Conservation (phyloP, 257 asterid species). For the Linaria vulgaris region DNA sequence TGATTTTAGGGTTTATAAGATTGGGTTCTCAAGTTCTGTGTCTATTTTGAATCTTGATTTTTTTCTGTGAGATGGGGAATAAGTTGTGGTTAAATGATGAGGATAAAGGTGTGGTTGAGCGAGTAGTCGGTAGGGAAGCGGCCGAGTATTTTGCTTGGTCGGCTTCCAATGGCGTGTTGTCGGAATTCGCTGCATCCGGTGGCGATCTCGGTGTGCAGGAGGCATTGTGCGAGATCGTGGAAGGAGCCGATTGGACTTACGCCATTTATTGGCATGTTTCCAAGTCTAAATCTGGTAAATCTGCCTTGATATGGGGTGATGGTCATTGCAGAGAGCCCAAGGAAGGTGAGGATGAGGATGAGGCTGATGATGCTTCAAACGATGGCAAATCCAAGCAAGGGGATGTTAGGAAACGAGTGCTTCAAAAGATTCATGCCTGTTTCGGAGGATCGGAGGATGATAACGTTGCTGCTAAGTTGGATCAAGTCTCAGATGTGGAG, state of each 20-base stretch:
- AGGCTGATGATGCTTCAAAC: slow-evolving; percentile 23
- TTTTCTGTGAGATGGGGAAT: slow-evolving; percentile 50
- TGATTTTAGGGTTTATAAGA: slow-evolving; percentile 7
- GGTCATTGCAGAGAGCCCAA: slow-evolving; percentile 69
- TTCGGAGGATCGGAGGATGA: slow-evolving; percentile 78
- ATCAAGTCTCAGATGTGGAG: slow-evolving; percentile 63
- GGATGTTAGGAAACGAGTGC: slow-evolving; percentile 57
- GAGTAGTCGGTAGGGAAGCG: slow-evolving; percentile 74
- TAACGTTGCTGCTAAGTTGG: slow-evolving; percentile 63
- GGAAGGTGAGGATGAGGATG: slow-evolving; percentile 36
- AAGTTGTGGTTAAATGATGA: slow-evolving; percentile 59
- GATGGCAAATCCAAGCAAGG: slow-evolving; percentile 29
- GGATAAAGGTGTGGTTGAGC: slow-evolving; percentile 58
- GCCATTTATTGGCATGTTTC: slow-evolving; percentile 97
- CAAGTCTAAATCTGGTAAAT: slow-evolving; percentile 83
- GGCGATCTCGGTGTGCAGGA: slow-evolving; percentile 77
- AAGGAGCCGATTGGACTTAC: slow-evolving; percentile 81
- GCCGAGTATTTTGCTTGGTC: slow-evolving; percentile 73
- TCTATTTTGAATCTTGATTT: slow-evolving; percentile 10
- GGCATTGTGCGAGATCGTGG: slow-evolving; percentile 61
- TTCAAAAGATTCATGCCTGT: slow-evolving; percentile 67
- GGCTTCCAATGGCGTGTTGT: slow-evolving; percentile 63
- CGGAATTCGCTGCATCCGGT: slow-evolving; percentile 64
- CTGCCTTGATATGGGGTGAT: slow-evolving; percentile 95
- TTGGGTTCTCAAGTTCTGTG: too few relatives aligned